Percentiles rank a stretch among this genome's conserved stretches.
Evolutionary conservation across 2,329 filamentous ascomycete species (phyloP).

Genomic region (Stemphylium vesicarium): DNA sequence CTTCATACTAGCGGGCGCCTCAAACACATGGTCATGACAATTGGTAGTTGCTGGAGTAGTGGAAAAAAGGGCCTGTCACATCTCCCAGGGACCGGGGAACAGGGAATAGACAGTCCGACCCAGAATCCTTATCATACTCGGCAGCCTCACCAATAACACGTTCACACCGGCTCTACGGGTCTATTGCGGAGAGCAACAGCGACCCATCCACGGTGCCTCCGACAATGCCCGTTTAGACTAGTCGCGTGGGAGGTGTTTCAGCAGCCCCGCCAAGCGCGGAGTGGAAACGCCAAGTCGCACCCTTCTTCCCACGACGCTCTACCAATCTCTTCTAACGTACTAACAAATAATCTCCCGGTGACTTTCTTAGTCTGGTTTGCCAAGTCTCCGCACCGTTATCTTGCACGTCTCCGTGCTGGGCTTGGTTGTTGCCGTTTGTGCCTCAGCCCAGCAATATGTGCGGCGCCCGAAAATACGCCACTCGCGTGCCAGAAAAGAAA

Average conservation of each 20-base stretch:
- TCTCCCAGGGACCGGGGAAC: no score
- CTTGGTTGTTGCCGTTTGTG: neutral
- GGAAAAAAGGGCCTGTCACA: no score
- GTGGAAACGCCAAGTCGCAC: constrained; percentile 8
- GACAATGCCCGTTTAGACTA: neutral
- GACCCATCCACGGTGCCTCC: neutral
- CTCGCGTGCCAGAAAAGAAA: neutral
- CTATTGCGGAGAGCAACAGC: neutral
- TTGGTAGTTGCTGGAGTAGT: no score
- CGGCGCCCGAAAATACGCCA: neutral
- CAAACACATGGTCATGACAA: no score
- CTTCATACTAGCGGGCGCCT: no score
- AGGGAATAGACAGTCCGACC: no score
- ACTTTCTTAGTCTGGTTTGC: no score
- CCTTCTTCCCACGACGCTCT: neutral
- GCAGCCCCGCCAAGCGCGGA: constrained; percentile 1
- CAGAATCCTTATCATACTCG: neutral
- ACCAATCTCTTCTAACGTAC: no score
- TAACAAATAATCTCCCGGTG: no score
- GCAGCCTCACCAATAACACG: neutral
- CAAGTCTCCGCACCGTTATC: neutral
- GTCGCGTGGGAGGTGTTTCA: neutral
- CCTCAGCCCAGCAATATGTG: neutral
- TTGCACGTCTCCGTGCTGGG: neutral
- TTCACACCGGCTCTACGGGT: neutral